phyloP scores from a whole-genome alignment of 768 basidiomycete genomes.

The Epithele typhae region DNA sequence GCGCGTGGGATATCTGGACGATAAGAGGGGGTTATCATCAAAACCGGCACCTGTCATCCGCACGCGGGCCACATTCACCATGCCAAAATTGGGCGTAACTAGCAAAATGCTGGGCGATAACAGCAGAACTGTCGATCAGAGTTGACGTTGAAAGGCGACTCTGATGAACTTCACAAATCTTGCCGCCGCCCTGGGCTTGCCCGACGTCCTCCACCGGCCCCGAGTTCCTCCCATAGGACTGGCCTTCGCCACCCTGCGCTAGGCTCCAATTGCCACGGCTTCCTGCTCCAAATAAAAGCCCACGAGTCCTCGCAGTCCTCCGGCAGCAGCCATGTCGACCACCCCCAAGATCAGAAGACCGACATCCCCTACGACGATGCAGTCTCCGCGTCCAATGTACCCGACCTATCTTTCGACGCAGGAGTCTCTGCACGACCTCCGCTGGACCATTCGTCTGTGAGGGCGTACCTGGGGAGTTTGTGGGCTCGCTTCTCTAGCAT shows the following conservation, averaged over 20 bases:
- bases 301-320: neutral
- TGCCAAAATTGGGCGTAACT: no score
- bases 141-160: no score
- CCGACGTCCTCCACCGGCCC: neutral
- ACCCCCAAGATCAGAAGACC: slow-evolving; percentile 5
- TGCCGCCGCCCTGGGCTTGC: no score
- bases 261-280: neutral
- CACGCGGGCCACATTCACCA: no score
- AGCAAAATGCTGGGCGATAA: no score
- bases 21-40: no score
- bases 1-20: no score
- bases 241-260: neutral
- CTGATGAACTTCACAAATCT: no score
- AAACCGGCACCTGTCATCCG: no score
- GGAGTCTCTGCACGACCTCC: slow-evolving; percentile 40
- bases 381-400: neutral
- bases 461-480: slow-evolving; percentile 49
- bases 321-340: slow-evolving; percentile 7
- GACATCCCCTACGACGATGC: slow-evolving; percentile 3
- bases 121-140: no score
- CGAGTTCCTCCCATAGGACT: neutral
- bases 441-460: slow-evolving; percentile 60
- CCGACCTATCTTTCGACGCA: slow-evolving; percentile 1
- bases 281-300: slow-evolving; percentile 6
- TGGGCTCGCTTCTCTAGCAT: slow-evolving; percentile 63